Evolutionary conservation across 306 rosid species (phyloP).

Genomic region (Cucumis melo): DNA sequence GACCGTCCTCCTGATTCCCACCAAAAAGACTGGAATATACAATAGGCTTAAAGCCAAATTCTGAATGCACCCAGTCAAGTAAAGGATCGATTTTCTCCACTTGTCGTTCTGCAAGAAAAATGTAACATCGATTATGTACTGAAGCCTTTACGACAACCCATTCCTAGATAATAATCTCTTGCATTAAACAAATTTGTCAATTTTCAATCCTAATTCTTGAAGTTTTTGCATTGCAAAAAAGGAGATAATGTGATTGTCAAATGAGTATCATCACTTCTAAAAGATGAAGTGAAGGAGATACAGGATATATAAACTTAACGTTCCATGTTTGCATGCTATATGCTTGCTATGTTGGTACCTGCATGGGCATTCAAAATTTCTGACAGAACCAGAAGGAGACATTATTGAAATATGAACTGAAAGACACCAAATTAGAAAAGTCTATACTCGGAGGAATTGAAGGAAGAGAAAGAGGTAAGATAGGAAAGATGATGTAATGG

Average conservation of each 20-base stretch:
- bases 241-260: neutral
- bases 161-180: neutral
- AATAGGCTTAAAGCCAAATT: constrained; percentile 73
- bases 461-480: too few relatives aligned
- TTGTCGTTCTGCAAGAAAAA: constrained; percentile 48
- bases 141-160: neutral
- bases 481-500: too few relatives aligned
- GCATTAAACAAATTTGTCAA: neutral
- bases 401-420: neutral
- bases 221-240: neutral
- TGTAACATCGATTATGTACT: constrained; percentile 1
- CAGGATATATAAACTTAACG: neutral
- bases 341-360: neutral
- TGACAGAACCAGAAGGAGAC: neutral
- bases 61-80: constrained; percentile 65
- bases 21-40: constrained; percentile 62
- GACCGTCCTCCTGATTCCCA: constrained; percentile 76
- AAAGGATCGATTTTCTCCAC: constrained; percentile 77
- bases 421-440: too few relatives aligned
- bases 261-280: neutral
- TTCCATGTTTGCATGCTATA: neutral
- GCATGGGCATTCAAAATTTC: neutral
- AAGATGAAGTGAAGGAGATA: neutral
- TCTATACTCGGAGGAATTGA: too few relatives aligned
- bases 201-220: neutral